Base-by-base conservation (phyloP, 1,284 basidiomycete genomes). In the Microbotryum scabiosae region DNA sequence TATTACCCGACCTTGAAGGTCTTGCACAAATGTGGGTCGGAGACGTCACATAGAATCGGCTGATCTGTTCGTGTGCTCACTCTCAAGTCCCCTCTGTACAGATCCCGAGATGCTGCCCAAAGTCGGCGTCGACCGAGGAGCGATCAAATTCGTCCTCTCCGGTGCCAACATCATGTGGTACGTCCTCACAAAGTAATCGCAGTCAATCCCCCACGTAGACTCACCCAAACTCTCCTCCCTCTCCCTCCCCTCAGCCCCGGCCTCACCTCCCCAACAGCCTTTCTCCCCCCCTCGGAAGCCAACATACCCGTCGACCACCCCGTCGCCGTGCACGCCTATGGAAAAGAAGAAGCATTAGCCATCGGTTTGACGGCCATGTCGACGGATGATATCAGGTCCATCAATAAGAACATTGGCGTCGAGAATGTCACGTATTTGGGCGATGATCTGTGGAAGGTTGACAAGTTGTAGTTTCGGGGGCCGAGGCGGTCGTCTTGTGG, bases 71-170 rank as follows among this genome's bases (percentile, higher is more conserved):
- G n/a, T 70, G 54, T 41, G 16, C 36, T 41, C 36, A 41, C 36
- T 26, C 32, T 43, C n/a, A 45, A 26, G 16, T 2, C n/a, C 12
- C 32, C 49, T 56, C 21, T 0, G 23, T 4, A 21, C 68, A 96
- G 92, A 97, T 79, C 94, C 94, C 2, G 84, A 81, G 69, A 80
- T 98, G 66, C 82, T 98, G 47, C 91, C 94, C 8, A 84, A 82
- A 70, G 90, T 97, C 48, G 84, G 86, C 69, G 82, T 98, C 55
- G 96, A 99, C 79, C 85, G 93, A 56, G 96, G 96, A 57, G 96
- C 96, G 49, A 98, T 99, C 78, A 90, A 93, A 55, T 98, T 97
- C 77, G 82, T 99, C 26, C 84, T 99, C 50, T 87, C 85, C 9
- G 75, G 80, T n/a, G 76, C 77, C 18, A 78, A 77, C 64, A 73